Evolutionary conservation across 2,329 filamentous ascomycete species (phyloP).

Genomic region (Rhynchosporium secalis): DNA sequence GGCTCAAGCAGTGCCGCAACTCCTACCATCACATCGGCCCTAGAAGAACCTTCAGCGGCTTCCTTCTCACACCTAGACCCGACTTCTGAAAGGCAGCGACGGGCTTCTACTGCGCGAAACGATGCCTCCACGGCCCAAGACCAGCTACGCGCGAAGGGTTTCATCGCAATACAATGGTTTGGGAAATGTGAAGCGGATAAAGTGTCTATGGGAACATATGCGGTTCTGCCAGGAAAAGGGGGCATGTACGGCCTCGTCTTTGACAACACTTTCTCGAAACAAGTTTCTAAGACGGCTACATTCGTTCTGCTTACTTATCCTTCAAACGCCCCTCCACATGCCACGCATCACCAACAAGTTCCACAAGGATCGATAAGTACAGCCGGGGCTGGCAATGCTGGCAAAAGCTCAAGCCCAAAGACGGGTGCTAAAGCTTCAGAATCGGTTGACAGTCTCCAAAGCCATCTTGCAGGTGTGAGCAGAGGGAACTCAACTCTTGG

Average conservation of each 20-base stretch:
- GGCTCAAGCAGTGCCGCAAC: slow-evolving; percentile 50
- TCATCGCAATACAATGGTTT: slow-evolving; percentile 76
- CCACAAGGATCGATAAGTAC: slow-evolving; percentile 42
- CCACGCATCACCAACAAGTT: slow-evolving; percentile 67
- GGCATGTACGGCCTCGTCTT: slow-evolving; percentile 97
- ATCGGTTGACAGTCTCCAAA: slow-evolving; percentile 63
- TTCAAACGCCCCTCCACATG: slow-evolving; percentile 74
- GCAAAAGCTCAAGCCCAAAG: slow-evolving; percentile 48
- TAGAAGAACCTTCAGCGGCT: slow-evolving; percentile 29
- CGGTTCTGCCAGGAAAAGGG: slow-evolving; percentile 70
- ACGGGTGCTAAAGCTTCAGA: slow-evolving; percentile 49
- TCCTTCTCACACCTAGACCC: slow-evolving; percentile 33
- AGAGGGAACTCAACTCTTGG: slow-evolving; percentile 53
- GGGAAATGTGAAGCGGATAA: slow-evolving; percentile 97
- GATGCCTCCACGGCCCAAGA: slow-evolving; percentile 62
- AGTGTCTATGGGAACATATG: slow-evolving; percentile 85
- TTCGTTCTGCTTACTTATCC: slow-evolving; percentile 95
- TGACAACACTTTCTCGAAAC: slow-evolving; percentile 98
- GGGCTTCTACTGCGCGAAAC: slow-evolving; percentile 50
- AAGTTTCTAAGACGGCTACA: slow-evolving; percentile 89
- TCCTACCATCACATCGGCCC: slow-evolving; percentile 25
- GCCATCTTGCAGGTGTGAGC: slow-evolving; percentile 43
- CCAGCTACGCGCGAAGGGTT: slow-evolving; percentile 64
- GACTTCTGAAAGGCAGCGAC: slow-evolving; percentile 36
- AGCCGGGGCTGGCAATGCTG: slow-evolving; percentile 50